Evolutionary conservation across 2,329 filamentous ascomycete species (phyloP).

Genomic region (Aspergillus fischeri): DNA sequence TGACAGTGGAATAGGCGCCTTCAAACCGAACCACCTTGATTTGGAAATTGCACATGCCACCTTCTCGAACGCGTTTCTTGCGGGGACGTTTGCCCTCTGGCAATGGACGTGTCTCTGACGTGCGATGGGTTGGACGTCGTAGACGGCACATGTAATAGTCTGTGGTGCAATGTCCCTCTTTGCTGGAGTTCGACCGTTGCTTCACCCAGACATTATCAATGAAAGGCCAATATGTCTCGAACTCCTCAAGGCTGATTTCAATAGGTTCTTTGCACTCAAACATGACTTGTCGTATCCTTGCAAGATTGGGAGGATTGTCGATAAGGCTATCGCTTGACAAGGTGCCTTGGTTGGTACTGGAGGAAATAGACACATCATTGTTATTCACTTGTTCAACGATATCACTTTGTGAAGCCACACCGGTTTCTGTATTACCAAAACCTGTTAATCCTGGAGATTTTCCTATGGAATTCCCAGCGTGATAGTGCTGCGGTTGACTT

Average conservation of each 20-base stretch:
- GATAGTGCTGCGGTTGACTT: slow-evolving; percentile 4
- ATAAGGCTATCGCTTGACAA: slow-evolving; percentile 29
- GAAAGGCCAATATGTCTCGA: slow-evolving; percentile 46
- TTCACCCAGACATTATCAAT: slow-evolving; percentile 51
- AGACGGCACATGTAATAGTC: slow-evolving; percentile 48
- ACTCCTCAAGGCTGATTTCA: slow-evolving; percentile 44
- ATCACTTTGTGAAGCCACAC: not conserved
- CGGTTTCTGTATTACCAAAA: not conserved
- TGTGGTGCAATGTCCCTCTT: slow-evolving; percentile 39
- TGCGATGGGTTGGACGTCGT: slow-evolving; percentile 37
- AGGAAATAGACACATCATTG: not conserved
- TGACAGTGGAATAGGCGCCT: slow-evolving; percentile 42
- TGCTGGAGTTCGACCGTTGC: slow-evolving; percentile 40
- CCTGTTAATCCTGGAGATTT: not conserved
- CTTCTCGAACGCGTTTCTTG: slow-evolving; percentile 43
- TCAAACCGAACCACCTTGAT: slow-evolving; percentile 46
- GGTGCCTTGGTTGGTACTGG: not conserved
- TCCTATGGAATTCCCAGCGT: not conserved
- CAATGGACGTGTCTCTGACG: slow-evolving; percentile 38
- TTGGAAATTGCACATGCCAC: slow-evolving; percentile 45
- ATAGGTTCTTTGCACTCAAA: slow-evolving; percentile 46
- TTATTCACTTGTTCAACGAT: not conserved
- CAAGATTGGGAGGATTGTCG: slow-evolving; percentile 42
- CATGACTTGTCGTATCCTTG: slow-evolving; percentile 39
- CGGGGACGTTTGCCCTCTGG: slow-evolving; percentile 44